A percentile compares a stretch with the other conserved stretches of the same genome.
Conservation (phyloP, 2,329 filamentous ascomycete genomes). For the Neocucurbitaria cava region DNA sequence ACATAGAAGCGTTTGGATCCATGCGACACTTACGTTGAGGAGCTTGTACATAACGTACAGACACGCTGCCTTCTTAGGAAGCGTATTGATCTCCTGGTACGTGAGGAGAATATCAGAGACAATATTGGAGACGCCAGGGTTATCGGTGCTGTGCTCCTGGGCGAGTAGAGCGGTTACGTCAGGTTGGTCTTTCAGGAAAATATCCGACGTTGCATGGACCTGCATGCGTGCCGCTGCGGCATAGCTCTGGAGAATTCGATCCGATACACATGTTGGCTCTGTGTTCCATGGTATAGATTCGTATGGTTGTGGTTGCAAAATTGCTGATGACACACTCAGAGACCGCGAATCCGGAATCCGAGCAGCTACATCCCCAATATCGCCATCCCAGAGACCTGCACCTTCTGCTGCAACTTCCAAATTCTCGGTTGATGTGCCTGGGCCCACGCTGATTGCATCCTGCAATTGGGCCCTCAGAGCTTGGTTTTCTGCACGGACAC, state of each 20-base stretch:
- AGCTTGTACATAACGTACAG: conserved; percentile 33
- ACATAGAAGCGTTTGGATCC: too few relatives aligned
- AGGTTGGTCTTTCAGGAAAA: conserved; percentile 8
- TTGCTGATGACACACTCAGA: neutral
- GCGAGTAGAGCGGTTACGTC: conserved; percentile 24
- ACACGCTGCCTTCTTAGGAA: conserved; percentile 32
- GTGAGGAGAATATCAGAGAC: conserved; percentile 23
- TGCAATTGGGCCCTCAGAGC: conserved; percentile 22
- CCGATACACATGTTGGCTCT: conserved; percentile 23
- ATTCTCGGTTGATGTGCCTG: neutral
- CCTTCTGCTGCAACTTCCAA: neutral
- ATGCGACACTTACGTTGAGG: conserved; percentile 15
- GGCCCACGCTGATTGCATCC: neutral
- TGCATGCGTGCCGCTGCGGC: conserved; percentile 13
- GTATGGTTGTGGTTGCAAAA: conserved; percentile 12
- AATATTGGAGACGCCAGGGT: conserved; percentile 14
- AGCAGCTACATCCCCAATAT: neutral
- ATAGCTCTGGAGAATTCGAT: conserved; percentile 33
- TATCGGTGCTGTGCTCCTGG: conserved; percentile 24
- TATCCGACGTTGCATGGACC: conserved; percentile 1
- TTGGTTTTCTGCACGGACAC: conserved; percentile 29
- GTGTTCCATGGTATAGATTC: conserved; percentile 30
- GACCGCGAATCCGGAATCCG: neutral
- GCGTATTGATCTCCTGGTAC: conserved; percentile 27
- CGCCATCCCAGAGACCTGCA: neutral